Percentiles rank a stretch among this genome's conserved stretches.
Evolutionary conservation across 2,329 filamentous ascomycete species (phyloP).

Genomic region (Stemphylium lycopersici): DNA sequence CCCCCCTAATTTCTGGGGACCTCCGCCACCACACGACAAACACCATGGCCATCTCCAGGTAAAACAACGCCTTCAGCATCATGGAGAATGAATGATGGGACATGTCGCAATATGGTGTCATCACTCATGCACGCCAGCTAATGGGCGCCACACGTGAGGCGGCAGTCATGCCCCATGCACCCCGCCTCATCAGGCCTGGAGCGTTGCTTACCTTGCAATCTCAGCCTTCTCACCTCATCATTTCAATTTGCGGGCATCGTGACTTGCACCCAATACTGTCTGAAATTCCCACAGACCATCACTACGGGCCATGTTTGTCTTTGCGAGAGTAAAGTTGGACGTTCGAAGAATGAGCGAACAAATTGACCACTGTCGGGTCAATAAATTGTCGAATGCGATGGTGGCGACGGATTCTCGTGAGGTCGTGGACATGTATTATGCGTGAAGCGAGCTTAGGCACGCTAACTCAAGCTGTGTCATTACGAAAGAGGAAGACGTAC

Average conservation of each 20-base stretch:
- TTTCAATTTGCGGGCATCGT: background rate
- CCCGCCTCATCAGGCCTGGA: too few species aligned
- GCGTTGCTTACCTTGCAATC: background rate
- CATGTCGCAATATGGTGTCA: too few species aligned
- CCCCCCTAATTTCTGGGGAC: slow-evolving; percentile 2
- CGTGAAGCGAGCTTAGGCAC: background rate
- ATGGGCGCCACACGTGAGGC: too few species aligned
- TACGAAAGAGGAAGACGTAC: slow-evolving; percentile 11
- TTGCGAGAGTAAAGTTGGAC: background rate
- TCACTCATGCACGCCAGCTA: too few species aligned
- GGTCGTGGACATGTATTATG: background rate
- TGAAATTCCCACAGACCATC: background rate
- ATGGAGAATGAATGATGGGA: too few species aligned
- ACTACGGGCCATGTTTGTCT: background rate
- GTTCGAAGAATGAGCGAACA: too few species aligned
- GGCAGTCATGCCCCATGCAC: too few species aligned
- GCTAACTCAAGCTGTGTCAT: slow-evolving; percentile 1
- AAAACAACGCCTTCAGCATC: too few species aligned
- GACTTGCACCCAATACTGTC: background rate
- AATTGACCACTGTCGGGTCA: too few species aligned
- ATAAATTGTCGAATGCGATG: too few species aligned
- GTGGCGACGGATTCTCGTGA: slow-evolving; percentile 8
- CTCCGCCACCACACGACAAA: slow-evolving; percentile 40
- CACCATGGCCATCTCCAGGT: slow-evolving; percentile 37
- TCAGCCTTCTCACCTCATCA: too few species aligned